Evolutionary conservation across 139 green algal genomes (phyloP), one percentile per base, ranked within the genome.

Genomic region (Chlamydomonas asymmetrica): DNA sequence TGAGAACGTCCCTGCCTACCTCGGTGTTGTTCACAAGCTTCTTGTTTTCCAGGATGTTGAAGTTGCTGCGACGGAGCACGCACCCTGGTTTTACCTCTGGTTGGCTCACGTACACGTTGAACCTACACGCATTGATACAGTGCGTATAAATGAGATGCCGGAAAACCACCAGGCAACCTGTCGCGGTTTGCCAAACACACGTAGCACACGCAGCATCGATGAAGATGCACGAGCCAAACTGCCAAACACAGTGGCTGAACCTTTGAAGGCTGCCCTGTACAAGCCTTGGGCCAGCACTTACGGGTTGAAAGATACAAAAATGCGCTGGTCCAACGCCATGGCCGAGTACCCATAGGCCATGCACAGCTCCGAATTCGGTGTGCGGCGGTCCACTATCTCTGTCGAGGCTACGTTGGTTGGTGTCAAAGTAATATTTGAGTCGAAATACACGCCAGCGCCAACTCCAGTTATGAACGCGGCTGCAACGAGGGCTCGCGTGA

Each of bases 221-320:
- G n/a, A n/a, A n/a, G n/a, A n/a, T n/a, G n/a, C n/a, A n/a, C n/a
- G n/a, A n/a, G n/a, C n/a, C n/a, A n/a, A n/a, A n/a, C n/a, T n/a
- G n/a, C n/a, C n/a, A n/a, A n/a, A n/a, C n/a, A n/a, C n/a, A n/a
- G n/a, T n/a, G n/a, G n/a, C n/a, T n/a, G n/a, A n/a, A n/a, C n/a
- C n/a, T n/a, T n/a, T n/a, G n/a, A n/a, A n/a, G n/a, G n/a, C n/a
- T n/a, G n/a, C n/a, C n/a, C n/a, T n/a, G n/a, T n/a, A n/a, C n/a
- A n/a, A n/a, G n/a, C n/a, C n/a, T n/a, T n/a, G n/a, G n/a, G n/a
- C n/a, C n/a, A n/a, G n/a, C 7, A 54, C 67, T 74, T 37, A 97
- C 71, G 96, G 96, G 84, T 98, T 99, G 88, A 99, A 98, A 0
- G 96, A 98, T 7, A 99, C 93, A 62, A 98, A 99, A 20, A 99